Evolutionary conservation across 371 early-diverging fungal genomes (phyloP), one percentile per base, ranked within the genome.

Genomic region (Capniomyces stellatus): DNA sequence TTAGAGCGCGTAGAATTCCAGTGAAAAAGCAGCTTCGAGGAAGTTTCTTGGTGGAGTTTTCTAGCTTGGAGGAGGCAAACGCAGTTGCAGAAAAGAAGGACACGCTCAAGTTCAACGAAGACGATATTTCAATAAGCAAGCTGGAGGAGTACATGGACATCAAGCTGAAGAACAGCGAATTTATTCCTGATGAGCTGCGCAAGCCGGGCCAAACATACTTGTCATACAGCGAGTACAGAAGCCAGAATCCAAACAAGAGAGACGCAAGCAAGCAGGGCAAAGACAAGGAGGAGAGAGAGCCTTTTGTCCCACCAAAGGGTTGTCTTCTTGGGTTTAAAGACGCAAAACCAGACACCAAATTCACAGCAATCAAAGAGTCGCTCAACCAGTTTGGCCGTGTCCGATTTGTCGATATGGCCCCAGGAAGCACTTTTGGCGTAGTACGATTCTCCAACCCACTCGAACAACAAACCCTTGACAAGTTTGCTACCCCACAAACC

Each of bases 11-110:
- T 57, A 77, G 80, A 55, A 67, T 66, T 46, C 58, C 71, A 29
- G 70, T 65, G 41, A 64, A 8, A 63, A n/a, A 63, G 43, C 69
- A 59, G 13, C 67, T 65, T 62, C 75, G 76, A 77, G 81, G 81
- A 46, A 70, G 72, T 24, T 74, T 72, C n/a, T 72, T 76, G 59
- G 71, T 83, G 19, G 78, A 81, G 70, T 81, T 73, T 46, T 62
- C 62, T 18, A 62, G 66, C 12, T 22, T 1, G 18, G 63, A 59
- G 46, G 43, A 56, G 47, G 57, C 56, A 0, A 57, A 62, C 43
- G 35, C 49, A 35, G 49, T 53, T 6, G 46, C 54, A n/a, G n/a
- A n/a, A 35, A 43, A 51, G 42, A 49, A 31, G 46, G 58, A 67
- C 39, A 75, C 74, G 31, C 52, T 56, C 27, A 58, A 44, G 46